Percentiles rank a stretch among this genome's conserved stretches.
These are phyloP conservation scores for Alliaria petiolata DNA, from an alignment of 345 rosid species.

Conservation along the genomic window DNA sequence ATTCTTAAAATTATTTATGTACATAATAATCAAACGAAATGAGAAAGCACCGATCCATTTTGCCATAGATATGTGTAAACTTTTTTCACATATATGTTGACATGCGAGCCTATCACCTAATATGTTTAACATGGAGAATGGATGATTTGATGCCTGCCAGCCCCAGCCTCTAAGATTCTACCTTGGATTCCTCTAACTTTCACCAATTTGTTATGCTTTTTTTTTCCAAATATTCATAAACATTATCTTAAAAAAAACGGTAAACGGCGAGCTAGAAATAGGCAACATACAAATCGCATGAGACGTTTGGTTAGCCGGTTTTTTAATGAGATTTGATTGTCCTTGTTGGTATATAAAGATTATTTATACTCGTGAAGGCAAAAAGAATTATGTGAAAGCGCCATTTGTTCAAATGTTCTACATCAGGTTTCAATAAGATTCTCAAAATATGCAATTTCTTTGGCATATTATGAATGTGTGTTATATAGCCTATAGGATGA, in stretches of 20 bases:
- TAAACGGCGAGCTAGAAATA: constrained; percentile 32
- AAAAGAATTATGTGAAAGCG: background rate
- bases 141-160: constrained; percentile 8
- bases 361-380: background rate
- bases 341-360: constrained; percentile 1
- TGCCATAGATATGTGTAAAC: background rate
- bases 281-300: constrained; percentile 34
- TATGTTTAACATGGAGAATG: constrained; percentile 21
- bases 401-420: background rate
- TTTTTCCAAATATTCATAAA: background rate
- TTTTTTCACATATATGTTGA: background rate
- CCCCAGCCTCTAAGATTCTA: constrained; percentile 3
- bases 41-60: background rate
- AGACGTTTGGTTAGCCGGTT: constrained; percentile 21
- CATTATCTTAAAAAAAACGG: constrained; percentile 20
- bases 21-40: background rate
- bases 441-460: background rate
- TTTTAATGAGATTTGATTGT: background rate
- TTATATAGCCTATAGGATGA: background rate
- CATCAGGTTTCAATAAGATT: background rate
- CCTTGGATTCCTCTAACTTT: background rate
- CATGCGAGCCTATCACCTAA: constrained; percentile 29
- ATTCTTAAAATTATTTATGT: background rate
- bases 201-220: constrained; percentile 12
- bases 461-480: background rate